Evolutionary conservation across 768 basidiomycete genomes (phyloP).

Genomic region (Gyrodon lividus): DNA sequence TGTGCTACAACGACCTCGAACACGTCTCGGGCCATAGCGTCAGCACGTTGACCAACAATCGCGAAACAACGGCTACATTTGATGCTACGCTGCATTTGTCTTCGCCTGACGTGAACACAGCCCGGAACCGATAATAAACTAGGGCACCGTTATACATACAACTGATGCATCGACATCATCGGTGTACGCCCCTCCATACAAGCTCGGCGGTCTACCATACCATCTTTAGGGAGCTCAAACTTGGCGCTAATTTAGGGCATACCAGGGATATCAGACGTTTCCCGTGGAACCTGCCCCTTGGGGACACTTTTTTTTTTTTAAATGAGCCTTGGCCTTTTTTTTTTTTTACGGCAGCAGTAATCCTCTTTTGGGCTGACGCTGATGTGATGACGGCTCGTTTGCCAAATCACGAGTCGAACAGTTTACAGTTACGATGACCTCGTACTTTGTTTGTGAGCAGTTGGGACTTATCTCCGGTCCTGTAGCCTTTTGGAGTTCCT

Average conservation of each 20-base stretch:
- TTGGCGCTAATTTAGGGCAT: slow-evolving; percentile 13
- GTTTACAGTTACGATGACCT: background rate
- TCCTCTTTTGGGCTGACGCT: slow-evolving; percentile 11
- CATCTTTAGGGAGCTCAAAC: slow-evolving; percentile 25
- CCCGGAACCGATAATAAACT: slow-evolving; percentile 15
- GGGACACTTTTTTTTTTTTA: slow-evolving; percentile 17
- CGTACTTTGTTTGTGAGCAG: background rate
- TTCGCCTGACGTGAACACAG: slow-evolving; percentile 13
- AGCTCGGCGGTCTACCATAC: background rate
- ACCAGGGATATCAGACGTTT: slow-evolving; percentile 27
- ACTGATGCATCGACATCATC: slow-evolving; percentile 12
- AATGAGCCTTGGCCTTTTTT: background rate
- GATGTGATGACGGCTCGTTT: slow-evolving; percentile 5
- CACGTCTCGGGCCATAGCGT: slow-evolving; percentile 3
- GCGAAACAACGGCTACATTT: background rate
- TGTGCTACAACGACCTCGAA: background rate
- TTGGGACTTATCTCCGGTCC: slow-evolving; percentile 15
- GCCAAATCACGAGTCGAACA: background rate
- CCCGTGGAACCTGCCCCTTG: slow-evolving; percentile 29
- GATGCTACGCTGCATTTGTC: slow-evolving; percentile 1
- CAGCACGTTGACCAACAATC: background rate
- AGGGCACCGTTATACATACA: slow-evolving; percentile 4
- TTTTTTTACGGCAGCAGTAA: slow-evolving; percentile 5
- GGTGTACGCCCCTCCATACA: background rate
- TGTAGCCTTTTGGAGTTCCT: background rate